Evolutionary conservation across 805 yeast species (phyloP), one percentile per base, ranked within the genome.

Genomic region (Deakozyma indianensis): DNA sequence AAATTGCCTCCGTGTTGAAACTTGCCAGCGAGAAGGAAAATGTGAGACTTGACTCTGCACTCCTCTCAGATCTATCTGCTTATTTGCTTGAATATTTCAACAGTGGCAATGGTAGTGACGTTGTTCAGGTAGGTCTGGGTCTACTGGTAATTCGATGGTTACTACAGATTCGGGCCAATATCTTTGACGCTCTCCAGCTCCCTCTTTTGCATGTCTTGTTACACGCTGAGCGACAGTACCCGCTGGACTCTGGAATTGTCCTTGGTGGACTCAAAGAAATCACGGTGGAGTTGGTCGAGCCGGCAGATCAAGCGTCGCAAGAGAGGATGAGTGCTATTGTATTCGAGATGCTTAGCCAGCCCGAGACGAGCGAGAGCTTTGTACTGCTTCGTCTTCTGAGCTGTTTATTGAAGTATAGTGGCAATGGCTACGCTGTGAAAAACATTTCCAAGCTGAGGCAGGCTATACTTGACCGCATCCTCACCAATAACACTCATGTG

Each of bases 111-210:
- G 45, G 9, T 14, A 43, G 41, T 9, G 41, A 32, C 14, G 57
- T 52, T 35, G 44, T 41, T 5, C 47, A 49, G 29, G 35, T 52
- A 22, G 48, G 44, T 35, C 51, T 50, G 38, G 51, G 54, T 5
- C 49, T 56, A n/a, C 47, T 50, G 3, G 50, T 49, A 21, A 35
- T 52, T 23, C 46, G 45, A 43, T 50, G 50, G 28, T 40, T 55
- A 27, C 44, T 56, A 51, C 42, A 14, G 52, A 43, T 32, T 14
- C 38, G 16, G 38, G 18, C 7, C 11, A n/a, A n/a, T 7, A n/a
- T 32, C 18, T 32, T 32, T 32, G 18, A 32, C 7, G 11, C 5
- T 7, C 11, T 14, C 7, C 20, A 9, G 18, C 5, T 14, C 16
- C 18, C 5, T 14, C 18, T 32, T 7, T 7, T 32, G 16, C 18